These are phyloP conservation scores for Myotisia sp. DNA, from an alignment of 2,329 filamentous ascomycete genomes.

Conservation along the genomic window DNA sequence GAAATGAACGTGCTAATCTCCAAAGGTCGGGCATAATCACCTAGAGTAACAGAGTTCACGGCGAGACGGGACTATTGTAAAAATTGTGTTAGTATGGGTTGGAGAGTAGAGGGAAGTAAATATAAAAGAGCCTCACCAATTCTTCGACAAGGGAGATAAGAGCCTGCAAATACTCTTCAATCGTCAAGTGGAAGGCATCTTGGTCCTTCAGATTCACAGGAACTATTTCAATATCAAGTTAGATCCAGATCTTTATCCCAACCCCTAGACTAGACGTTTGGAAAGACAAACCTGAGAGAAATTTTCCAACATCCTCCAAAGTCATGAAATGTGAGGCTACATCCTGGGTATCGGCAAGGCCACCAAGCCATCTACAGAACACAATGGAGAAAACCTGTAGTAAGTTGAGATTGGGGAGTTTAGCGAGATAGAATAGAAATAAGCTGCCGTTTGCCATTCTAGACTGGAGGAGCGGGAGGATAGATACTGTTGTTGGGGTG, in stretches of 20 bases:
- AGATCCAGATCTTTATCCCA: too few relatives aligned
- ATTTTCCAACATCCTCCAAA: slow-evolving; percentile 70
- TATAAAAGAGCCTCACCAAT: slow-evolving; percentile 38
- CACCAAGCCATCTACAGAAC: slow-evolving; percentile 64
- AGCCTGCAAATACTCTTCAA: slow-evolving; percentile 90
- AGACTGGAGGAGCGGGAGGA: slow-evolving; percentile 15
- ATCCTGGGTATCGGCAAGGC: slow-evolving; percentile 45
- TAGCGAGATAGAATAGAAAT: slow-evolving; percentile 23
- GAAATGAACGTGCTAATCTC: slow-evolving; percentile 88
- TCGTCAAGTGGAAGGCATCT: slow-evolving; percentile 86
- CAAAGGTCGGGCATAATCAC: slow-evolving; percentile 72
- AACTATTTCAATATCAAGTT: slow-evolving; percentile 37
- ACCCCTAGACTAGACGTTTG: too few relatives aligned
- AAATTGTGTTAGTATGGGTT: slow-evolving; percentile 1
- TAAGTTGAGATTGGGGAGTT: not conserved
- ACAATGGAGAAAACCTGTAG: slow-evolving; percentile 43
- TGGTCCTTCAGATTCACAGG: slow-evolving; percentile 80
- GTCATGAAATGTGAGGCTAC: slow-evolving; percentile 56
- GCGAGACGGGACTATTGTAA: slow-evolving; percentile 55
- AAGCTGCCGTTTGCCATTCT: too few relatives aligned
- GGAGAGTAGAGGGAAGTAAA: not conserved
- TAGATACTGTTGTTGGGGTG: slow-evolving; percentile 18
- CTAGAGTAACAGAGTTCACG: slow-evolving; percentile 84
- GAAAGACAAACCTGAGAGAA: slow-evolving; percentile 58
- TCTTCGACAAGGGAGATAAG: slow-evolving; percentile 82